Percentiles rank a stretch among this genome's conserved stretches.
Conservation (phyloP, 768 basidiomycete genomes). For the Leccinum longicurvipes region DNA sequence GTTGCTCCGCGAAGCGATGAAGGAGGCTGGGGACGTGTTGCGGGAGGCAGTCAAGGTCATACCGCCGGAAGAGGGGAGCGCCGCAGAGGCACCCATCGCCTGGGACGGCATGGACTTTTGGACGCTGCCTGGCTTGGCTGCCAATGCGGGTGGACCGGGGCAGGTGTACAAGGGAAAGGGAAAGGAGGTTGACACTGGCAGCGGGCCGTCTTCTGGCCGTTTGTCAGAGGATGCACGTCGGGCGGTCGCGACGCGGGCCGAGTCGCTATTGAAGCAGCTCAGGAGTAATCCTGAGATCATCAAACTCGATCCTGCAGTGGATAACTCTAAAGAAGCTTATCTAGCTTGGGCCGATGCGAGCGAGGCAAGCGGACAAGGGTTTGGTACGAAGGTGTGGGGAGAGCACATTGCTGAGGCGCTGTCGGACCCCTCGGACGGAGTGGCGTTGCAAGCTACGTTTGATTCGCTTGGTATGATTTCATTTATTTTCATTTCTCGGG, state of each 20-base stretch:
- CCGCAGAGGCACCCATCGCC: constrained; percentile 35
- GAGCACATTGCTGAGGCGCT: constrained; percentile 46
- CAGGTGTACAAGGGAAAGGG: constrained; percentile 35
- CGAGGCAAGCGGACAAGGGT: constrained; percentile 54
- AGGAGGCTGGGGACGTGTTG: constrained; percentile 77
- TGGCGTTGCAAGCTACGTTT: constrained; percentile 48
- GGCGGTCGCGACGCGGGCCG: constrained; percentile 70
- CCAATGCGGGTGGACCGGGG: constrained; percentile 16
- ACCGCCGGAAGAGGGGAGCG: constrained; percentile 68
- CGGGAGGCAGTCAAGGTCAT: constrained; percentile 91
- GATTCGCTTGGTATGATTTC: constrained; percentile 55
- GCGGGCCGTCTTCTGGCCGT: constrained; percentile 26
- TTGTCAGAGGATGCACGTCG: constrained; percentile 41
- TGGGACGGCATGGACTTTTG: constrained; percentile 92
- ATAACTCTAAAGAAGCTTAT: constrained; percentile 55
- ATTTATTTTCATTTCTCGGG: constrained; percentile 1
- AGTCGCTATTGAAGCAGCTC: constrained; percentile 70
- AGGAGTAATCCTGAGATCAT: constrained; percentile 73
- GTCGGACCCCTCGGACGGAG: constrained; percentile 50
- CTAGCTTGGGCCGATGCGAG: constrained; percentile 57
- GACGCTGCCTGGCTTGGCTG: constrained; percentile 52
- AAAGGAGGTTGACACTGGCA: constrained; percentile 25
- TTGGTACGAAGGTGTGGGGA: constrained; percentile 48
- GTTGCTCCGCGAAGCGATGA: constrained; percentile 63
- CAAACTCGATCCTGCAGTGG: constrained; percentile 68